Conservation (phyloP, 306 rosid genomes). For the Dalbergia cultrata region DNA sequence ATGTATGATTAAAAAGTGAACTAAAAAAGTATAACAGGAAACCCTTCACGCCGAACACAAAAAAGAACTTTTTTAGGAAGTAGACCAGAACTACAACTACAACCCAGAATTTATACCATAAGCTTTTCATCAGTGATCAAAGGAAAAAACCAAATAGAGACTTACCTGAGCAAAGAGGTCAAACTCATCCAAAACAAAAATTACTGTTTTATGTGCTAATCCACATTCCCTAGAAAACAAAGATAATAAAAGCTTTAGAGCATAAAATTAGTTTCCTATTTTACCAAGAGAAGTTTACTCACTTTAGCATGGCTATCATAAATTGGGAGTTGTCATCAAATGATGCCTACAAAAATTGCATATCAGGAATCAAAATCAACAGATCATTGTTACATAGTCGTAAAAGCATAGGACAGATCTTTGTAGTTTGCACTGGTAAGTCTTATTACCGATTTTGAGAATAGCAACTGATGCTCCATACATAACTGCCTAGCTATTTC, state of each 20-base stretch:
- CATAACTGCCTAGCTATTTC: conserved; percentile 96
- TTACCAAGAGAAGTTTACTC: conserved; percentile 49
- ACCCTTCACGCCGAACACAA: conserved; percentile 29
- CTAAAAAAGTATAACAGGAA: conserved; percentile 21
- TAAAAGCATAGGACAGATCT: conserved; percentile 13
- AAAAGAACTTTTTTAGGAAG: conserved; percentile 5
- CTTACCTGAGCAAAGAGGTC: conserved; percentile 95
- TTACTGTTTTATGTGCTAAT: conserved; percentile 88
- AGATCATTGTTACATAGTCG: conserved; percentile 31
- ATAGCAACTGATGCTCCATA: conserved; percentile 76
- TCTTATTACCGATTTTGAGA: conserved; percentile 83
- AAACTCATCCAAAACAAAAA: conserved; percentile 90
- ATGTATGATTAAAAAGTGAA: conserved; percentile 39
- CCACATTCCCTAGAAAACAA: conserved; percentile 85
- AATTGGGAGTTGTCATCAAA: conserved; percentile 94
- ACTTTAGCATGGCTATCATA: conserved; percentile 91
- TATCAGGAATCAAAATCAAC: conserved; percentile 36
- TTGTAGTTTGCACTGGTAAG: conserved; percentile 1
- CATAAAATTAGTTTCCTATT: conserved; percentile 14
- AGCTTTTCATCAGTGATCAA: conserved; percentile 42
- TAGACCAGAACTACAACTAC: conserved; percentile 21
- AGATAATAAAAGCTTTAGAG: conserved; percentile 40
- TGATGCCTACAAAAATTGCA: conserved; percentile 76
- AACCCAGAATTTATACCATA: conserved; percentile 19
- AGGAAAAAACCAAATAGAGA: conserved; percentile 27